Base-by-base conservation (phyloP, 2,329 filamentous ascomycete species). In the Pezicula rhizophila region DNA sequence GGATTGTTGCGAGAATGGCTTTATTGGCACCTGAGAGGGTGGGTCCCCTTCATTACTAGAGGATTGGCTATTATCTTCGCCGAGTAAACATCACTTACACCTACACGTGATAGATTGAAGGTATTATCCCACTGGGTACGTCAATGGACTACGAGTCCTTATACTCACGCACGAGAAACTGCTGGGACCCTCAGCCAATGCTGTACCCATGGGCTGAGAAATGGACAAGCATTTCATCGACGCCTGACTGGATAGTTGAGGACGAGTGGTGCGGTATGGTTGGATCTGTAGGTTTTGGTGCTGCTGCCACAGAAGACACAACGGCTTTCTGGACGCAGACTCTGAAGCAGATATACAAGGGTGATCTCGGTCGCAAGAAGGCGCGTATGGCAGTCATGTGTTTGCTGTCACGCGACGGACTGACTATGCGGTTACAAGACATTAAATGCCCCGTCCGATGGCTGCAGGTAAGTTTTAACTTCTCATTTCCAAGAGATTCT, bases 131-230 rank as follows among this genome's bases (percentile, higher is more conserved):
- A 8, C 64, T 78, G 5, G 75, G 73, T 34, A 75, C 71, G 4
- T 76, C 73, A 0, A 76, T 78, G 72, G 75, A 77, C 60, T 71
- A 66, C 57, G 75, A 78, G 65, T 75, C 74, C 12, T 57, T 66
- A 2, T 67, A 66, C 17, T 73, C 73, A 10, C 69, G 74, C 6
- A 58, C 59, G 31, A 71, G 71, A 48, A 73, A 73, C 14, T 73
- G 70, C 64, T 77, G 75, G 75, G 72, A 77, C 51, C 71, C 72
- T 31, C 66, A 67, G 40, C 60, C 70, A 1, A 66, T 70, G 46
- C 65, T 76, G 8, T 52, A 53, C 1, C 66, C 71, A 7, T 75
- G 76, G 52, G 65, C 67, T 35, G 66, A 73, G 26, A 64, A 60
- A 46, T 76, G 72, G 72, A 65, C 60, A 17, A 69, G 63, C 54